These are phyloP conservation scores for Aspergillus haitiensis DNA, from an alignment of 495 filamentous ascomycete species.

Conservation along the genomic window DNA sequence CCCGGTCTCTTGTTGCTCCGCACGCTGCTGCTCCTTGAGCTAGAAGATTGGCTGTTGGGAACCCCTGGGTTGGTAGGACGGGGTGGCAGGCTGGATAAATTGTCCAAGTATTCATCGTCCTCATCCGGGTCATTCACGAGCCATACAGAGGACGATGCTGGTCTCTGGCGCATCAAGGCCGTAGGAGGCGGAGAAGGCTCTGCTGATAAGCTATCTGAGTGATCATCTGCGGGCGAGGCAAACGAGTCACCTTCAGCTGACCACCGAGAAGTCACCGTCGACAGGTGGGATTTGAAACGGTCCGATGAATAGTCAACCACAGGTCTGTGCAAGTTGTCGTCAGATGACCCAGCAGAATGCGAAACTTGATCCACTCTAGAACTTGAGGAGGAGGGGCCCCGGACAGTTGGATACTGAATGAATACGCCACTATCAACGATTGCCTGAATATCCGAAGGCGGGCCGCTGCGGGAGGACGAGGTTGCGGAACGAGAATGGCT, in stretches of 20 bases:
- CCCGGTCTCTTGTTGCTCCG: slow-evolving; percentile 40
- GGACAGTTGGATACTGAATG: slow-evolving; percentile 53
- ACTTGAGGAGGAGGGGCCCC: slow-evolving; percentile 48
- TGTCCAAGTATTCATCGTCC: slow-evolving; percentile 41
- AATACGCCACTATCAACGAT: slow-evolving; percentile 43
- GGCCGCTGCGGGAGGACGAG: slow-evolving; percentile 42
- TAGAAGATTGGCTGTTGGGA: slow-evolving; percentile 36
- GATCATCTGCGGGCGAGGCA: slow-evolving; percentile 26
- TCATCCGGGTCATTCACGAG: slow-evolving; percentile 44
- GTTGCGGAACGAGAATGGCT: slow-evolving; percentile 42
- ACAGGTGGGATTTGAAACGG: slow-evolving; percentile 74
- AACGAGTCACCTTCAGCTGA: slow-evolving; percentile 41
- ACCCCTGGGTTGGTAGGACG: slow-evolving; percentile 37
- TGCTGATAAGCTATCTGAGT: slow-evolving; percentile 20
- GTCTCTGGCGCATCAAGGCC: slow-evolving; percentile 31
- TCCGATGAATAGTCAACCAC: slow-evolving; percentile 41
- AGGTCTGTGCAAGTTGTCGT: slow-evolving; percentile 26
- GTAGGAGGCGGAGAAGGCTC: slow-evolving; percentile 30
- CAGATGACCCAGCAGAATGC: slow-evolving; percentile 23
- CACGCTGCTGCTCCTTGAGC: slow-evolving; percentile 41
- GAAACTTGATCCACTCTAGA: slow-evolving; percentile 46
- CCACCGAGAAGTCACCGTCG: slow-evolving; percentile 69
- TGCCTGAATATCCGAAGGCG: slow-evolving; percentile 39
- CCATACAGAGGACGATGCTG: slow-evolving; percentile 46
- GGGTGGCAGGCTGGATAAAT: slow-evolving; percentile 42